phyloP scores from a whole-genome alignment of 345 rosid species.

The Syzygium oleosum region DNA sequence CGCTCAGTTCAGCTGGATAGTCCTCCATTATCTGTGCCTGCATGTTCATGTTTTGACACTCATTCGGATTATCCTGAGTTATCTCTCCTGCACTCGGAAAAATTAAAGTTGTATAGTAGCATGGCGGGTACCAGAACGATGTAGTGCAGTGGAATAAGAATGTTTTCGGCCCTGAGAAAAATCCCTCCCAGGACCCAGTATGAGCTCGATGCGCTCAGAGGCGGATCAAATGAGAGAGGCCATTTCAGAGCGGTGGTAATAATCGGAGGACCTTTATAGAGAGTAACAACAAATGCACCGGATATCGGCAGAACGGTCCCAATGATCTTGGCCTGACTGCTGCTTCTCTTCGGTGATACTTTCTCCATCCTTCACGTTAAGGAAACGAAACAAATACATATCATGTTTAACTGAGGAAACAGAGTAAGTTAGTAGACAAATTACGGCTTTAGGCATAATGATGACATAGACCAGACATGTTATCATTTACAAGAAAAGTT shows the following conservation, averaged over 20 bases:
- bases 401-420: not conserved
- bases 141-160: conserved; percentile 64
- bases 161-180: conserved; percentile 54
- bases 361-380: conserved; percentile 60
- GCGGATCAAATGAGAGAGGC: conserved; percentile 11
- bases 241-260: conserved; percentile 16
- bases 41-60: not conserved
- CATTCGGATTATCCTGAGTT: not conserved
- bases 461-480: not conserved
- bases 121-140: conserved; percentile 57
- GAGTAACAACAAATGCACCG: conserved; percentile 72
- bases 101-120: not conserved
- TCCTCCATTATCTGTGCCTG: conserved; percentile 81
- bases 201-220: conserved; percentile 28
- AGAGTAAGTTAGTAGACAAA: not conserved
- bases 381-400: not conserved
- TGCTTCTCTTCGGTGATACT: conserved; percentile 34
- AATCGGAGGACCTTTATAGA: conserved; percentile 65
- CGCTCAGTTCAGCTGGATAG: conserved; percentile 75
- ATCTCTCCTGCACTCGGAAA: not conserved
- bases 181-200: conserved; percentile 73
- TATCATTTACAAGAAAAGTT: conserved; percentile 59
- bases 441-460: not conserved
- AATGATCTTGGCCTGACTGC: conserved; percentile 68
- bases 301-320: conserved; percentile 70